These are phyloP conservation scores for Capsicum baccatum DNA, from an alignment of 257 asterid species.

Conservation along the genomic window DNA sequence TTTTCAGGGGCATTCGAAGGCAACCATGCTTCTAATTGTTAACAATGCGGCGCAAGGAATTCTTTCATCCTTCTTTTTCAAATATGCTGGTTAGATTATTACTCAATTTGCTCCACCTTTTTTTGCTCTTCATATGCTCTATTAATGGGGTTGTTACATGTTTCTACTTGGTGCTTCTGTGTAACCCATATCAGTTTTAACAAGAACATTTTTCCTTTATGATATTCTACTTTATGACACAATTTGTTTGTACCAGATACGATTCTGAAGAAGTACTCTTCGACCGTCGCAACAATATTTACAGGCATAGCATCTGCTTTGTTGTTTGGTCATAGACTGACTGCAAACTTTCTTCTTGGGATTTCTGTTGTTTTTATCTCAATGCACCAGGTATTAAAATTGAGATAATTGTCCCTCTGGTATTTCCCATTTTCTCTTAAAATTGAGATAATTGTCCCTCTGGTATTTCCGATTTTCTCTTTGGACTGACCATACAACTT, in stretches of 20 bases:
- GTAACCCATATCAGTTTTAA: neutral
- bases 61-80: conserved; percentile 95
- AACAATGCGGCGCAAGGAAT: conserved; percentile 99
- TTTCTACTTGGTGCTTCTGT: neutral
- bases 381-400: conserved; percentile 92
- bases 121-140: conserved; percentile 22
- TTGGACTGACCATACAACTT: conserved; percentile 34
- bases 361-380: conserved; percentile 97
- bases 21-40: conserved; percentile 91
- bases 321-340: conserved; percentile 89
- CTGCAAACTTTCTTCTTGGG: conserved; percentile 90
- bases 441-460: conserved; percentile 15
- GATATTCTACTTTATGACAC: neutral
- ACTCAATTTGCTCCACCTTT: conserved; percentile 11
- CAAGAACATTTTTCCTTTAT: neutral
- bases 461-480: conserved; percentile 1
- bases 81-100: conserved; percentile 84
- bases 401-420: conserved; percentile 13
- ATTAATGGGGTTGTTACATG: neutral
- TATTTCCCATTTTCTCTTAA: conserved; percentile 24
- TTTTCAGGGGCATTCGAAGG: conserved; percentile 91
- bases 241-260: conserved; percentile 53
- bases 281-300: conserved; percentile 99
- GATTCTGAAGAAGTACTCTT: conserved; percentile 95
- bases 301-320: conserved; percentile 98